phyloP scores from a whole-genome alignment of 73 alveolate genomes.

The Paramecium primaurelia region DNA sequence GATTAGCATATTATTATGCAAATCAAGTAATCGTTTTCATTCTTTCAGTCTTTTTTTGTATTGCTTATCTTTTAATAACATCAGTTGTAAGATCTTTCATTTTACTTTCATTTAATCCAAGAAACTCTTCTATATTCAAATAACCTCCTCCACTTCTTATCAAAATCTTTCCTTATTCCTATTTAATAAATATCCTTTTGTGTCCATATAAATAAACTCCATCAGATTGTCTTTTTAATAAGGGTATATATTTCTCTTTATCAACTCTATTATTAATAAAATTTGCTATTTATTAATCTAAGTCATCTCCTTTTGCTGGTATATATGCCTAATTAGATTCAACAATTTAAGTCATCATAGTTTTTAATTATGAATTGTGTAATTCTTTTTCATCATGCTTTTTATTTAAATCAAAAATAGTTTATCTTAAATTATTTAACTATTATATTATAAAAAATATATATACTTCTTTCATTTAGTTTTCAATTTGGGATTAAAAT shows the following conservation, averaged over 20 bases:
- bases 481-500: not conserved
- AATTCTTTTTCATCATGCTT: not conserved
- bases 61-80: not conserved
- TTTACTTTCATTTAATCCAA: not conserved
- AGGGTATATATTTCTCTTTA: not conserved
- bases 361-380: not conserved
- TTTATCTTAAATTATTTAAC: not conserved
- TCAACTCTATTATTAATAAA: not conserved
- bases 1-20: not conserved
- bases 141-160: conserved; percentile 80
- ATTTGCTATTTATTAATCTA: not conserved
- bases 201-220: conserved; percentile 71
- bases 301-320: not conserved
- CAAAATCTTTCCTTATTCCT: conserved; percentile 65
- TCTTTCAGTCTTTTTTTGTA: not conserved
- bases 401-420: not conserved
- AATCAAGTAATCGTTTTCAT: not conserved
- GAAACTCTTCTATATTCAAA: conserved; percentile 68
- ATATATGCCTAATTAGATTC: conserved; percentile 1
- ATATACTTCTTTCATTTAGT: not conserved
- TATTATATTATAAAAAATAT: not conserved
- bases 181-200: conserved; percentile 63
- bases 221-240: conserved; percentile 64
- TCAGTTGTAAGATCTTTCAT: not conserved
- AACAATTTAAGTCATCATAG: not conserved